phyloP scores from a whole-genome alignment of 768 basidiomycete species.

The Termitomyces sp. region DNA sequence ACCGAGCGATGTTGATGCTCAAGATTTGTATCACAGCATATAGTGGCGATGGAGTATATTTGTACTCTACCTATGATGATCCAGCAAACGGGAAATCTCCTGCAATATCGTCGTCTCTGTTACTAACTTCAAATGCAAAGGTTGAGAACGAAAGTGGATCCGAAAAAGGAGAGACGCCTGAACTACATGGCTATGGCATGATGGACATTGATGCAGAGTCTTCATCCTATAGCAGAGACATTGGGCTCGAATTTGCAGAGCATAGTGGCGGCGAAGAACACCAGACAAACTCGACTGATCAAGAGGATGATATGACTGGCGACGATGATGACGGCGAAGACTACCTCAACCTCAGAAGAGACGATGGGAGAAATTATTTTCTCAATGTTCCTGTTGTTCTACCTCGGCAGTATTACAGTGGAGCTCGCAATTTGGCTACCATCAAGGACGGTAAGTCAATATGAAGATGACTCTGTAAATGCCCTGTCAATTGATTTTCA shows the following conservation, averaged over 20 bases:
- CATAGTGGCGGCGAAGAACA: constrained; percentile 15
- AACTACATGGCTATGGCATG: constrained; percentile 12
- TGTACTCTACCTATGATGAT: constrained; percentile 69
- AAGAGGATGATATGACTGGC: neutral
- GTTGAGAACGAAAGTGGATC: constrained; percentile 11
- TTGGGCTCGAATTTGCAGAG: constrained; percentile 13
- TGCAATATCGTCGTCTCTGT: constrained; percentile 17
- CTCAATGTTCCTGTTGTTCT: constrained; percentile 46
- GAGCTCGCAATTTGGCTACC: constrained; percentile 75
- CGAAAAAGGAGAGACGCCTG: constrained; percentile 1
- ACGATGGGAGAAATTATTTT: constrained; percentile 19
- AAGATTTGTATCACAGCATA: constrained; percentile 44
- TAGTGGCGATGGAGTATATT: constrained; percentile 64
- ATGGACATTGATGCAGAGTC: constrained; percentile 21
- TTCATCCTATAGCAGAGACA: constrained; percentile 12
- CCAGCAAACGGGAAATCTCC: constrained; percentile 23
- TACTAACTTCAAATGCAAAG: constrained; percentile 25
- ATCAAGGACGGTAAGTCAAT: constrained; percentile 73
- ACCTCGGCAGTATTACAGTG: constrained; percentile 59
- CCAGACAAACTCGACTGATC: neutral
- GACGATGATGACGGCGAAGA: constrained; percentile 23
- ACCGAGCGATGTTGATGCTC: constrained; percentile 3
- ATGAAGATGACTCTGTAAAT: neutral
- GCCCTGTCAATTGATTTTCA: neutral
- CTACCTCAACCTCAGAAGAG: constrained; percentile 16